A percentile compares a stretch with the other conserved stretches of the same genome.
phyloP scores from a whole-genome alignment of 2,329 filamentous ascomycete genomes.

The Phaeosphaeriaceae sp. region DNA sequence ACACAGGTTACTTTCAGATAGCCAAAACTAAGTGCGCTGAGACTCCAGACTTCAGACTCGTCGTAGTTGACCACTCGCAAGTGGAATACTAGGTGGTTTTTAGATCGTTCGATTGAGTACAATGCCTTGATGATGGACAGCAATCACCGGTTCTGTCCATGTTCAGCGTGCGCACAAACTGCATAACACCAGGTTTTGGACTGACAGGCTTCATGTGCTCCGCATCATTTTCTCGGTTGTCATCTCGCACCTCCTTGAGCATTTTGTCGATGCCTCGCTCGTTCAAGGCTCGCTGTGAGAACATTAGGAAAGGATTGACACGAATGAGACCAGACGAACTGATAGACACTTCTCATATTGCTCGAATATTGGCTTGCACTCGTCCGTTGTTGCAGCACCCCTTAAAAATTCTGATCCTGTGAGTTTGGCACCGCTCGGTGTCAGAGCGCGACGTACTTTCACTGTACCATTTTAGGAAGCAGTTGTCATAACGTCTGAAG shows the following conservation, averaged over 20 bases:
- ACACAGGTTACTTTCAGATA: not conserved
- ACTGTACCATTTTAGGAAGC: constrained; percentile 99
- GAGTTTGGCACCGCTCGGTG: not conserved
- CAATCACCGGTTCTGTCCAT: constrained; percentile 1
- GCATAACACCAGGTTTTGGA: not conserved
- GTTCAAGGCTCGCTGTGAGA: constrained; percentile 77
- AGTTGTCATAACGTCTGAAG: constrained; percentile 87
- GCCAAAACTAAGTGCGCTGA: not conserved
- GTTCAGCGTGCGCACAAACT: not conserved
- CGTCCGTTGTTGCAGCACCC: constrained; percentile 81
- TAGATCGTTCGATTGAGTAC: no score
- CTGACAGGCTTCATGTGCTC: constrained; percentile 62
- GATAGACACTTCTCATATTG: constrained; percentile 87
- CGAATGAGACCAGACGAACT: constrained; percentile 59
- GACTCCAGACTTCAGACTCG: not conserved
- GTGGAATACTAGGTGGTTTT: no score
- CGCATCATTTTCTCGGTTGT: constrained; percentile 85
- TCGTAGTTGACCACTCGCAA: no score
- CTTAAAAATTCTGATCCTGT: constrained; percentile 75
- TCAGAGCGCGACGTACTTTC: constrained; percentile 73
- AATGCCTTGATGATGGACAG: not conserved
- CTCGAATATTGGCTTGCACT: constrained; percentile 85
- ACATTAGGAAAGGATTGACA: not conserved
- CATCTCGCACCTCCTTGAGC: constrained; percentile 87
- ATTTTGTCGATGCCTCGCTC: constrained; percentile 91